phyloP scores from a whole-genome alignment of 768 basidiomycete genomes.

The Termitomyces sp. region DNA sequence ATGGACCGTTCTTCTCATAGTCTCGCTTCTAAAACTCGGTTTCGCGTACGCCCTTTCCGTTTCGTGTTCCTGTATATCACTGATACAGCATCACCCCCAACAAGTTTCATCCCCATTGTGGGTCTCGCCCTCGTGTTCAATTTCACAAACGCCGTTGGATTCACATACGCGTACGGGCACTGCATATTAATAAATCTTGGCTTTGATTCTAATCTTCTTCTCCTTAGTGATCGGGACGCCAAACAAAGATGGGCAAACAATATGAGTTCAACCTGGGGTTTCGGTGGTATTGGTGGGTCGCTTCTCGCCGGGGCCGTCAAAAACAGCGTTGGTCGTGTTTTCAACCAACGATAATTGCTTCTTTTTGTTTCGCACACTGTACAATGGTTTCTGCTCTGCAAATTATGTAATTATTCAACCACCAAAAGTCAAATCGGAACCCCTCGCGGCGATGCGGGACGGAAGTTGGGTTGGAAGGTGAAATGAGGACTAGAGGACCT shows the following conservation, averaged over 20 bases:
- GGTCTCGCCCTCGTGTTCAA: conserved; percentile 94
- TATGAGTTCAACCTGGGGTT: conserved; percentile 63
- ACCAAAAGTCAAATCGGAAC: conserved; percentile 5
- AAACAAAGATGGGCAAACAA: conserved; percentile 87
- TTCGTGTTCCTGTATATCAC: not conserved
- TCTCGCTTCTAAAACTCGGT: conserved; percentile 85
- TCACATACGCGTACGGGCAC: conserved; percentile 81
- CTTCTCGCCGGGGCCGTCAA: conserved; percentile 78
- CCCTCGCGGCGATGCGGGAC: conserved; percentile 3
- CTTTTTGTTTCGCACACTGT: not conserved
- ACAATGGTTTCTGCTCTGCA: not conserved
- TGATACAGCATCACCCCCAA: not conserved
- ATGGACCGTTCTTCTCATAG: conserved; percentile 83
- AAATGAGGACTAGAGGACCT: not conserved
- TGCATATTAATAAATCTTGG: not conserved
- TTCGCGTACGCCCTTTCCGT: conserved; percentile 56
- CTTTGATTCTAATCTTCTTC: conserved; percentile 7
- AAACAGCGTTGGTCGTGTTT: conserved; percentile 73
- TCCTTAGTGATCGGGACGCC: conserved; percentile 77
- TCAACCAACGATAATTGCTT: conserved; percentile 29
- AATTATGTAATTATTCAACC: conserved; percentile 8
- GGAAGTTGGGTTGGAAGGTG: not conserved
- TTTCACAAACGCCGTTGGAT: conserved; percentile 90
- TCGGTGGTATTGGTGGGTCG: conserved; percentile 82
- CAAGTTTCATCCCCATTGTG: conserved; percentile 87